phyloP scores from a whole-genome alignment of 2,329 filamentous ascomycete genomes.

The Trichoderma pleuroti region DNA sequence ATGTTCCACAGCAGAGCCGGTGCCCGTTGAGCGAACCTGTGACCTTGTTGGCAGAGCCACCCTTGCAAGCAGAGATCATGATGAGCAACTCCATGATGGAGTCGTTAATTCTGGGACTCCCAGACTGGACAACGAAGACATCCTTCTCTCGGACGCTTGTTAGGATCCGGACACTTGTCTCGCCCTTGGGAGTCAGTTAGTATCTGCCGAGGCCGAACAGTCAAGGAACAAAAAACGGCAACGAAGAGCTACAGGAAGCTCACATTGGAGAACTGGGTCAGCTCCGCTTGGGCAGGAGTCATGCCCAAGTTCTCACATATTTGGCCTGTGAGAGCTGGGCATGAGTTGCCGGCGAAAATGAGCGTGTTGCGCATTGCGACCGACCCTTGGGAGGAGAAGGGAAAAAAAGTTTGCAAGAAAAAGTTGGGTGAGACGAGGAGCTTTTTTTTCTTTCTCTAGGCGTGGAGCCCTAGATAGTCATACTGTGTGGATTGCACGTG shows the following conservation, averaged over 20 bases:
- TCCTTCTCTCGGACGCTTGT: slow-evolving; percentile 91
- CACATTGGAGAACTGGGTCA: slow-evolving; percentile 69
- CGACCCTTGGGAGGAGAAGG: slow-evolving; percentile 24
- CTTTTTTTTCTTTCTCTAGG: slow-evolving; percentile 11
- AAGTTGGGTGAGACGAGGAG: slow-evolving; percentile 8
- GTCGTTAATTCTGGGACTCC: slow-evolving; percentile 94
- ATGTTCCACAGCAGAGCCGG: neutral
- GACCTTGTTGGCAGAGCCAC: slow-evolving; percentile 92
- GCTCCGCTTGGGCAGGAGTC: slow-evolving; percentile 60
- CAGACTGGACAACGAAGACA: slow-evolving; percentile 98
- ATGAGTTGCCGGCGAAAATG: slow-evolving; percentile 66
- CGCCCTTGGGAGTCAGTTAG: slow-evolving; percentile 48
- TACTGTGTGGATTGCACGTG: neutral
- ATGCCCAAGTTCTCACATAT: slow-evolving; percentile 68
- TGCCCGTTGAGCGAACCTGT: slow-evolving; percentile 62
- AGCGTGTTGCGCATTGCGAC: slow-evolving; percentile 60
- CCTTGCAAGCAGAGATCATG: slow-evolving; percentile 98
- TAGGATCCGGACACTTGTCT: slow-evolving; percentile 66
- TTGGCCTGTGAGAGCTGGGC: slow-evolving; percentile 60
- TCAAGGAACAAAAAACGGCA: slow-evolving; percentile 5
- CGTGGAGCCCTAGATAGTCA: slow-evolving; percentile 5
- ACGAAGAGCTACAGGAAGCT: slow-evolving; percentile 35
- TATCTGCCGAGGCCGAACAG: slow-evolving; percentile 19
- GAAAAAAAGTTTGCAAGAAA: slow-evolving; percentile 21
- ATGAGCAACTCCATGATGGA: slow-evolving; percentile 99